Percentiles rank a stretch among this genome's conserved stretches.
Evolutionary conservation across 2,329 filamentous ascomycete genomes (phyloP).

Genomic region (Hypoxylon sp.): DNA sequence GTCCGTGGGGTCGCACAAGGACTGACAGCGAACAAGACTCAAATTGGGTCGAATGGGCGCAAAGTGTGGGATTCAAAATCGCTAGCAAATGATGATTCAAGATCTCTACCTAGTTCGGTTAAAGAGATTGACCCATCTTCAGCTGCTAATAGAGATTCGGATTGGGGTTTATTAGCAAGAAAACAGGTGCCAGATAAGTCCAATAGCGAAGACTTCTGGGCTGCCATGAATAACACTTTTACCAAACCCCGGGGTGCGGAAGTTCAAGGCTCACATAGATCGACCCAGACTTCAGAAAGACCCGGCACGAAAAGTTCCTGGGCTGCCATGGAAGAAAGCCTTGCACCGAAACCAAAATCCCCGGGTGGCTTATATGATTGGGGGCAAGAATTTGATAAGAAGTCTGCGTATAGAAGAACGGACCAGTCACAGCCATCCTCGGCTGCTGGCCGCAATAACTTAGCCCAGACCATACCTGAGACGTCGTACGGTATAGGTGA

Average conservation of each 20-base stretch:
- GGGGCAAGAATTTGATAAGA: constrained; percentile 37
- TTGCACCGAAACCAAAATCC: background rate
- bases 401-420: background rate
- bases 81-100: background rate
- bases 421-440: background rate
- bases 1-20: background rate
- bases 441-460: background rate
- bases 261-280: background rate
- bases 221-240: constrained; percentile 16
- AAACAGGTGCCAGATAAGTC: constrained; percentile 29
- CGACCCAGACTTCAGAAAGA: constrained; percentile 10
- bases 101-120: background rate
- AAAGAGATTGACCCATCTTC: constrained; percentile 4
- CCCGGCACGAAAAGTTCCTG: constrained; percentile 22
- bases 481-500: background rate
- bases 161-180: constrained; percentile 39
- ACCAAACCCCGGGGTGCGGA: no score
- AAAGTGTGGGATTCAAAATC: background rate
- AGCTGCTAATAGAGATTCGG: constrained; percentile 1
- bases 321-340: constrained; percentile 12
- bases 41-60: background rate
- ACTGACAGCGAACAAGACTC: no score
- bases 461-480: background rate
- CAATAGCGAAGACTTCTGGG: constrained; percentile 40
- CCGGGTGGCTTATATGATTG: constrained; percentile 21